Percentiles rank a stretch among this genome's conserved stretches.
These are phyloP conservation scores for Priceomyces fermenticarens DNA, from an alignment of 805 yeast genomes.

Conservation along the genomic window DNA sequence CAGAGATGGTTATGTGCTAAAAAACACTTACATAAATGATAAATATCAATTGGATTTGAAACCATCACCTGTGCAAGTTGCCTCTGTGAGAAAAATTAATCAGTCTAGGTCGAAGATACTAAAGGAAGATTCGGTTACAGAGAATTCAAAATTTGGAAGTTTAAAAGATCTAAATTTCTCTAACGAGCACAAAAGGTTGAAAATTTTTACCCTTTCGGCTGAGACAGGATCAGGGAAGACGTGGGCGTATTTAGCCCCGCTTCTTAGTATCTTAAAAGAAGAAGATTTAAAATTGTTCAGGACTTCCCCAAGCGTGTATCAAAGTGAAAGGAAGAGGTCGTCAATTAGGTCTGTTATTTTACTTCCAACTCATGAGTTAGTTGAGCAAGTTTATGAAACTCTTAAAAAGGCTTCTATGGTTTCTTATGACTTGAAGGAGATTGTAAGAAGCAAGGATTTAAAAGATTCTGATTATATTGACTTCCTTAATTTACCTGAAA, in stretches of 20 bases:
- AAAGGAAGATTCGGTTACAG: constrained; percentile 17
- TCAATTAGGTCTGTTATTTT: constrained; percentile 68
- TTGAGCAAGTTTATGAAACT: constrained; percentile 66
- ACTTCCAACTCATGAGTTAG: constrained; percentile 87
- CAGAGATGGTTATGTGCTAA: constrained; percentile 30
- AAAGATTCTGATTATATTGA: constrained; percentile 15
- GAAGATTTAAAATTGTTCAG: constrained; percentile 39
- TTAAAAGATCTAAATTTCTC: constrained; percentile 22
- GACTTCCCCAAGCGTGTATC: constrained; percentile 15
- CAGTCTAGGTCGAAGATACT: constrained; percentile 35
- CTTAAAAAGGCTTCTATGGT: constrained; percentile 28
- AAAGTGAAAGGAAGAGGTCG: constrained; percentile 22
- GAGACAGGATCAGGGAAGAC: constrained; percentile 98
- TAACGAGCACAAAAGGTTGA: constrained; percentile 35
- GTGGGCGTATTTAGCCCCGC: constrained; percentile 80
- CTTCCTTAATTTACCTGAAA: constrained; percentile 23
- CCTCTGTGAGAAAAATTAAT: constrained; percentile 60
- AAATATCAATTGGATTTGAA: constrained; percentile 34
- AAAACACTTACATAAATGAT: constrained; percentile 27
- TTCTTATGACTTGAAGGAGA: constrained; percentile 16
- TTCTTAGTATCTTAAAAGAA: constrained; percentile 65
- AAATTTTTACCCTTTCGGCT: constrained; percentile 80
- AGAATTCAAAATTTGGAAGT: constrained; percentile 17
- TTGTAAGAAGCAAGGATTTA: constrained; percentile 12
- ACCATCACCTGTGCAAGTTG: constrained; percentile 82